Evolutionary conservation across 306 rosid species (phyloP), one percentile per base, ranked within the genome.

Genomic region (Hylodesmum podocarpum): DNA sequence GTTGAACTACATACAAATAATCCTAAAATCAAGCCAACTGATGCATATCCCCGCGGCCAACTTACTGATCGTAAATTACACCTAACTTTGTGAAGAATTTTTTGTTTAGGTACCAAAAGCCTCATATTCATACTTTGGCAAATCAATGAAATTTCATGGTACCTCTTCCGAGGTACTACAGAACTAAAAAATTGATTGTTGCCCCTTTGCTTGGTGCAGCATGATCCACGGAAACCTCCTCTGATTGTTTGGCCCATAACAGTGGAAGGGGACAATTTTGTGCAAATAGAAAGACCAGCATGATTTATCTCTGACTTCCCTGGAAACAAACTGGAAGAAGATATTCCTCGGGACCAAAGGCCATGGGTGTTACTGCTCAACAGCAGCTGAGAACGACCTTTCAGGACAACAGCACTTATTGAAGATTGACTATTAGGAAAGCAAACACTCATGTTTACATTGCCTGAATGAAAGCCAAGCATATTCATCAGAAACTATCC

Each of bases 21-120:
- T 36, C 93, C 96, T 76, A 88, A 87, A 64, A 90, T 78, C 73
- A 92, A 83, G 84, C 93, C 90, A 70, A 87, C 82, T 4, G 92
- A 85, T 14, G 93, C 89, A 80, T 86, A 86, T 59, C 89, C 79
- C 31, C 21, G 88, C 50, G 85, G 88, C 95, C 92, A 88, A 66
- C 80, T 77, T 37, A 79, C 28, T 25, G 80, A 79, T 41, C 93
- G 87, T 27, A 77, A 80, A 68, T 75, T 86, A 81, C 82, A 50
- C 80, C 81, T 92, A 66, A 88, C 77, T 84, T 85, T 89, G 67
- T 81, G 82, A 78, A 85, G 83, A 66, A 70, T 40, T 65, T 86
- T 89, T 77, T 62, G 83, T 61, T 86, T 87, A 54, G 91, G 87
- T 67, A 88, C 80, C 66, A 66, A 76, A 69, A 89, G 74, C 81